phyloP scores from a whole-genome alignment of 441 rosid genomes.

The Gossypium aridum region DNA sequence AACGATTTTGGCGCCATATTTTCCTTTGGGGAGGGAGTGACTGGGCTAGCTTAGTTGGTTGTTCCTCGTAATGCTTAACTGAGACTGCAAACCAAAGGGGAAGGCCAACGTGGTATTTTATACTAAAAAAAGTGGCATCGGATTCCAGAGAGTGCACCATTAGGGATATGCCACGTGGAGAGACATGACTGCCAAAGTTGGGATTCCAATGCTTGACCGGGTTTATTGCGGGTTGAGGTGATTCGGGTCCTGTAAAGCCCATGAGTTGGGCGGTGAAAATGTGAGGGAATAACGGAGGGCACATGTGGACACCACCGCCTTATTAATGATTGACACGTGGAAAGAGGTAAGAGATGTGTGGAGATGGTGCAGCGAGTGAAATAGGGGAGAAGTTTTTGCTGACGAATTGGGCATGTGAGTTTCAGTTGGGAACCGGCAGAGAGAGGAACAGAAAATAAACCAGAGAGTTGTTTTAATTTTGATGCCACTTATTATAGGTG shows the following conservation, averaged over 20 bases:
- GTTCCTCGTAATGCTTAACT: background rate
- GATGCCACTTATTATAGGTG: too few species aligned
- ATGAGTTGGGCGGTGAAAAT: background rate
- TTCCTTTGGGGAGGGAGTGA: slow-evolving; percentile 4
- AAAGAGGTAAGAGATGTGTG: background rate
- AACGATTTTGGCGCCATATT: slow-evolving; percentile 69
- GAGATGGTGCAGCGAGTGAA: too few species aligned
- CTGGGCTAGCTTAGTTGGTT: background rate
- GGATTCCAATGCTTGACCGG: slow-evolving; percentile 40
- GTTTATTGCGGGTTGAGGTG: background rate
- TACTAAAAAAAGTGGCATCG: slow-evolving; percentile 46
- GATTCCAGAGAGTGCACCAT: slow-evolving; percentile 51
- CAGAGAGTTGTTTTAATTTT: too few species aligned
- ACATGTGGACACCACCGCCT: slow-evolving; percentile 23
- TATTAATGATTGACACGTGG: slow-evolving; percentile 21
- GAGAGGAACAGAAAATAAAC: background rate
- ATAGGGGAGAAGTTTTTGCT: background rate
- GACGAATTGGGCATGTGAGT: slow-evolving; percentile 1
- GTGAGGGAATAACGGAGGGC: slow-evolving; percentile 1
- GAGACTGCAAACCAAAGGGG: slow-evolving; percentile 10
- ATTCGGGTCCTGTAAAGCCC: background rate
- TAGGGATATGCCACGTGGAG: slow-evolving; percentile 40
- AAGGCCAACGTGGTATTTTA: slow-evolving; percentile 33
- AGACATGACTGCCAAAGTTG: slow-evolving; percentile 18
- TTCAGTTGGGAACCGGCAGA: background rate